Percentiles rank a stretch among this genome's conserved stretches.
These are phyloP conservation scores for Coemansia sp. DNA, from an alignment of 192 early-diverging fungal genomes.

Conservation along the genomic window DNA sequence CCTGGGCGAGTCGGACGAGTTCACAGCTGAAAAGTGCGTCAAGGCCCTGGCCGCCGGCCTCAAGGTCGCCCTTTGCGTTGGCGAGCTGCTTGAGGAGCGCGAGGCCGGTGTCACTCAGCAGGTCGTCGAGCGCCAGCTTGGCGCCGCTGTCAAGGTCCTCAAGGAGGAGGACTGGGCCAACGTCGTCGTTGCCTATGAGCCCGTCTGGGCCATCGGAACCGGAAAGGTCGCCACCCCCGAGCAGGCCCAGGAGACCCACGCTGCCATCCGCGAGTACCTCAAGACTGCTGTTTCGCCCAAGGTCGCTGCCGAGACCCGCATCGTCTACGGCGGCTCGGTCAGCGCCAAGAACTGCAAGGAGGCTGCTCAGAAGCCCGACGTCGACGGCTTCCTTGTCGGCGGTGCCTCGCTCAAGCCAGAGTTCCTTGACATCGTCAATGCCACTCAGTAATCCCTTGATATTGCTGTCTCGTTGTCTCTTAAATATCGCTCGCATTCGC, in stretches of 20 bases:
- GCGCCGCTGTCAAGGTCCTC: conserved; percentile 74
- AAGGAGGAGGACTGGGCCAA: conserved; percentile 77
- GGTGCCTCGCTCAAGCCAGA: conserved; percentile 95
- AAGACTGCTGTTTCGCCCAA: conserved; percentile 74
- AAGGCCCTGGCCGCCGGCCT: conserved; percentile 85
- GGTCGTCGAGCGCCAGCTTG: conserved; percentile 86
- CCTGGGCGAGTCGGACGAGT: conserved; percentile 83
- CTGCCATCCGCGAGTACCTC: conserved; percentile 83
- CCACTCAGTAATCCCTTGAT: conserved; percentile 34
- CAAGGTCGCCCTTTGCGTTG: conserved; percentile 92
- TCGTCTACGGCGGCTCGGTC: conserved; percentile 97
- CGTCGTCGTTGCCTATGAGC: conserved; percentile 98
- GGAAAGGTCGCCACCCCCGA: conserved; percentile 94
- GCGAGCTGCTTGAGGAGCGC: conserved; percentile 95
- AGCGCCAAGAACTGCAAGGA: conserved; percentile 82
- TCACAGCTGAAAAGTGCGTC: conserved; percentile 85
- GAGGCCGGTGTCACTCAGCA: conserved; percentile 82
- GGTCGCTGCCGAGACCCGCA: conserved; percentile 86
- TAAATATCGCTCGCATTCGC: no score
- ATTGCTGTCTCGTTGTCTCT: neutral
- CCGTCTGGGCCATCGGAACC: conserved; percentile 99
- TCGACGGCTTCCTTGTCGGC: conserved; percentile 99
- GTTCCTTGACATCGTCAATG: conserved; percentile 67
- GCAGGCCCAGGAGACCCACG: conserved; percentile 97
- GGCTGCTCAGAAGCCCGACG: conserved; percentile 77